Conservation (phyloP, 164 flowering plant species). For the Buxus sempervirens region DNA sequence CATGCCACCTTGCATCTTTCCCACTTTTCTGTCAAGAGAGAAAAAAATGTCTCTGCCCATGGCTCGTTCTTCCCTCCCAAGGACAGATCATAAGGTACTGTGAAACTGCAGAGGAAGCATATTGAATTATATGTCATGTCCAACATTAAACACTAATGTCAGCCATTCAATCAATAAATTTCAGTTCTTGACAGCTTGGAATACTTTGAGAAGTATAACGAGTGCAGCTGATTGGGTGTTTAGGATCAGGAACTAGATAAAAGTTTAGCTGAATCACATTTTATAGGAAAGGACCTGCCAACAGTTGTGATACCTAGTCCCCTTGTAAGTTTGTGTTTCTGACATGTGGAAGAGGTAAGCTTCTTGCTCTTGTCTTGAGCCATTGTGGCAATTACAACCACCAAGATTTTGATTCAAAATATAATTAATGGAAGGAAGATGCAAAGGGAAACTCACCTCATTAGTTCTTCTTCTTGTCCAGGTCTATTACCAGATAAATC, state of each 20-base stretch:
- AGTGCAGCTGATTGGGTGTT: no score
- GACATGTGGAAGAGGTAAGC: not conserved
- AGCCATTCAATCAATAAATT: no score
- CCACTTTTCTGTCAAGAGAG: slow-evolving; percentile 39
- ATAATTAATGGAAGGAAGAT: not conserved
- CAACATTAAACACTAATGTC: no score
- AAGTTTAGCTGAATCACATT: no score
- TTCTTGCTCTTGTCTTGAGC: not conserved
- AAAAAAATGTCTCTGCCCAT: slow-evolving; percentile 69
- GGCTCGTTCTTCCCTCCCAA: slow-evolving; percentile 67
- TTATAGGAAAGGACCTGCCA: no score
- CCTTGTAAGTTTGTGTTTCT: no score
- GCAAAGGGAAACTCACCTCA: slow-evolving; percentile 43
- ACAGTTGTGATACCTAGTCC: no score
- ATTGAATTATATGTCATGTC: not conserved
- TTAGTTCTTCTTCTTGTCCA: slow-evolving; percentile 63
- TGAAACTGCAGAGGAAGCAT: slow-evolving; percentile 44
- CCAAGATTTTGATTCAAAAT: not conserved
- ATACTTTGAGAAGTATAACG: no score
- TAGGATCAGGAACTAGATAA: no score
- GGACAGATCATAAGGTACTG: slow-evolving; percentile 86
- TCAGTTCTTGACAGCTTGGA: no score
- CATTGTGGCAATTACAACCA: not conserved
- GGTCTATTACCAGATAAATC: slow-evolving; percentile 27
- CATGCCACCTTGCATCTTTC: slow-evolving; percentile 56